Percentiles rank a stretch among this genome's conserved stretches.
These are phyloP conservation scores for Thraustotheca clavata DNA, from an alignment of 352 stramenopile genomes.

Conservation along the genomic window DNA sequence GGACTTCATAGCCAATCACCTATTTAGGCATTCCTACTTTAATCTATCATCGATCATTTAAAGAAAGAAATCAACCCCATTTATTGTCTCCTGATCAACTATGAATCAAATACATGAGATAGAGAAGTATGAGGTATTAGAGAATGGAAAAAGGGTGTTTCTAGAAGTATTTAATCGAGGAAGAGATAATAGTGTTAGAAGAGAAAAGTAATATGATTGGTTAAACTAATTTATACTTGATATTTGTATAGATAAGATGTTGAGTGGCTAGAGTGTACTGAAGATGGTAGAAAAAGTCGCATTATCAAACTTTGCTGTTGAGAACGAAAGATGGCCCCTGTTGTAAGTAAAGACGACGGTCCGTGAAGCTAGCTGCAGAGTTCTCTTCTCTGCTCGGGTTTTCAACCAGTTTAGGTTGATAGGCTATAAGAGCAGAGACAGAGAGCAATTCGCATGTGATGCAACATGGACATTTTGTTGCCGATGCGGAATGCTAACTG, in stretches of 20 bases:
- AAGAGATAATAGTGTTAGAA: no score
- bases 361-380: conserved; percentile 40
- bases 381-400: conserved; percentile 76
- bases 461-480: not conserved
- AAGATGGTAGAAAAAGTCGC: not conserved
- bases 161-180: no score
- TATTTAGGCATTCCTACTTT: no score
- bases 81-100: no score
- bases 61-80: no score
- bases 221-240: not conserved
- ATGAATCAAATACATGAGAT: no score
- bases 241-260: conserved; percentile 1
- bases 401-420: not conserved
- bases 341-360: conserved; percentile 26
- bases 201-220: no score
- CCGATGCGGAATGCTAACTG: no score
- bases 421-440: not conserved
- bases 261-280: not conserved
- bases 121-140: no score
- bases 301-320: conserved; percentile 24
- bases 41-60: no score
- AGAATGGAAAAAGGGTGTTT: no score
- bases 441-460: not conserved
- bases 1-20: no score
- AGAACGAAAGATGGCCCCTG: conserved; percentile 30